Percentiles rank a stretch among this genome's conserved stretches.
Conservation (phyloP, 139 green algal genomes). For the Axilococcus clingmanii region DNA sequence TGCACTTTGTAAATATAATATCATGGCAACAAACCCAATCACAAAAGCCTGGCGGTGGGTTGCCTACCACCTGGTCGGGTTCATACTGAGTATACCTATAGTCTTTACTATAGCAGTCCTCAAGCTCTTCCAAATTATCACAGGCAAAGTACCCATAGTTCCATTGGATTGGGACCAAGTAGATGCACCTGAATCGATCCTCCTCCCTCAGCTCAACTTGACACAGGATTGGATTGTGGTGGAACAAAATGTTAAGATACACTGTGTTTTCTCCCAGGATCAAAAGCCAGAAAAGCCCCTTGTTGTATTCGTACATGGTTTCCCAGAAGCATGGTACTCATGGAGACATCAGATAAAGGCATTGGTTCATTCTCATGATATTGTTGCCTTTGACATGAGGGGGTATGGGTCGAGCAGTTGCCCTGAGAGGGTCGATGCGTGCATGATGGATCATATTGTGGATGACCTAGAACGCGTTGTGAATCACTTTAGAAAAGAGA, state of each 20-base stretch:
- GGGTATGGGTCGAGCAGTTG: slow-evolving; percentile 43
- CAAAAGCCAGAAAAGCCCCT: slow-evolving; percentile 22
- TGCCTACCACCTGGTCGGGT: no score
- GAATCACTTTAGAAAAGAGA: slow-evolving; percentile 24
- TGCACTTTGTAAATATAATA: no score
- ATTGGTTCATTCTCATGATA: slow-evolving; percentile 28
- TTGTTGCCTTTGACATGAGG: slow-evolving; percentile 51
- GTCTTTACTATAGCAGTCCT: no score
- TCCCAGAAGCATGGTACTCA: slow-evolving; percentile 43
- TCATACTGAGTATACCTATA: no score
- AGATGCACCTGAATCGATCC: no score
- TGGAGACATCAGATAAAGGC: slow-evolving; percentile 29
- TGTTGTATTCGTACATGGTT: slow-evolving; percentile 60
- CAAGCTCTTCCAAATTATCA: no score
- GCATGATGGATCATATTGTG: slow-evolving; percentile 28
- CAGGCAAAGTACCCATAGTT: no score
- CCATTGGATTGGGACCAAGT: no score
- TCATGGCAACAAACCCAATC: no score
- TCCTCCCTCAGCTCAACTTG: no score
- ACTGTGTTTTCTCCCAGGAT: not conserved
- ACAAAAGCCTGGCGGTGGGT: no score
- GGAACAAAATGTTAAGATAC: not conserved
- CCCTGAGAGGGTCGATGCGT: slow-evolving; percentile 26
- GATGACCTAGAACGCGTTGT: slow-evolving; percentile 38
- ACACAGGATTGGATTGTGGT: not conserved